Evolutionary conservation across 495 filamentous ascomycete species (phyloP).

Genomic region (Tuber melanosporum): DNA sequence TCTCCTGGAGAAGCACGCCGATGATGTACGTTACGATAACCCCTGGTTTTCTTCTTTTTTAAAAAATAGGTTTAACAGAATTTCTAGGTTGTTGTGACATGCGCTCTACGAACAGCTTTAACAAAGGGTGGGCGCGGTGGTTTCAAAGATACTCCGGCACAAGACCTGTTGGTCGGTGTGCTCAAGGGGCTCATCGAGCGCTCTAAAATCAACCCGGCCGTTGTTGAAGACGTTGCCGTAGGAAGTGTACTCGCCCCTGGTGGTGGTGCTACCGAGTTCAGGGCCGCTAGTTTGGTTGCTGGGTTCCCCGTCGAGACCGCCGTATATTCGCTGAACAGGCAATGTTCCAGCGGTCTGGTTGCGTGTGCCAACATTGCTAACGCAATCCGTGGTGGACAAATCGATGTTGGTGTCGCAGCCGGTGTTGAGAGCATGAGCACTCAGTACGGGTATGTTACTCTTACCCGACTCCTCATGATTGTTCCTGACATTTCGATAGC

Average conservation of each 20-base stretch:
- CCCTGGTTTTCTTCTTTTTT: neutral
- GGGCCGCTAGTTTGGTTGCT: conserved; percentile 83
- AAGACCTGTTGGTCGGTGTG: conserved; percentile 78
- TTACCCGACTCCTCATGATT: neutral
- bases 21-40: conserved; percentile 49
- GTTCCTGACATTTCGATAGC: conserved; percentile 42
- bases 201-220: conserved; percentile 72
- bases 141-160: conserved; percentile 87
- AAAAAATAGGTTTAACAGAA: conserved; percentile 3
- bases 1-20: conserved; percentile 57
- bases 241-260: conserved; percentile 87
- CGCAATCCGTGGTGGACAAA: conserved; percentile 80
- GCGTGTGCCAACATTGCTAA: conserved; percentile 91
- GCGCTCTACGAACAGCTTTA: conserved; percentile 82
- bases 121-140: conserved; percentile 87
- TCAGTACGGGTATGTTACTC: conserved; percentile 68
- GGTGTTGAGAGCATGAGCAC: conserved; percentile 96
- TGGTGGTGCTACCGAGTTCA: conserved; percentile 93
- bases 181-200: conserved; percentile 73
- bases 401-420: conserved; percentile 88
- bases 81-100: conserved; percentile 75
- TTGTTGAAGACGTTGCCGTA: conserved; percentile 88
- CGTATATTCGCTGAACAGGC: conserved; percentile 79
- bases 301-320: conserved; percentile 80
- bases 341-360: conserved; percentile 84